Evolutionary conservation across 805 yeast species (phyloP).

Genomic region (Saturnispora hagleri): DNA sequence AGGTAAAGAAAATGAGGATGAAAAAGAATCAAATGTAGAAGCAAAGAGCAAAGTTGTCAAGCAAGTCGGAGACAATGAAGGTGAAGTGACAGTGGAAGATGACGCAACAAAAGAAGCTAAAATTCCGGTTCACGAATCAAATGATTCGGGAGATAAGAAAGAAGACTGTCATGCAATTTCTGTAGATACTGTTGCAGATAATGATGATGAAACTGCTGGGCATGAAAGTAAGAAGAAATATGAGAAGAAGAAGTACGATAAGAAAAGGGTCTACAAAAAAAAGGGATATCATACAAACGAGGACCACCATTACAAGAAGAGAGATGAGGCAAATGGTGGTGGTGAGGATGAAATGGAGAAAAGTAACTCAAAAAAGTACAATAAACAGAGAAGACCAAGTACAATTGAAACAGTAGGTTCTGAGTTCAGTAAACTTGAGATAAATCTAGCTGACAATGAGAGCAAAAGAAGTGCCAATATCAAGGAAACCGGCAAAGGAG

Average conservation of each 20-base stretch:
- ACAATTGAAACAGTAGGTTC: background rate
- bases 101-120: background rate
- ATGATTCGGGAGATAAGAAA: background rate
- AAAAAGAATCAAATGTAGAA: background rate
- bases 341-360: background rate
- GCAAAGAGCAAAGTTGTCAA: background rate
- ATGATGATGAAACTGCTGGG: background rate
- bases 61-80: slow-evolving; percentile 11
- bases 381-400: background rate
- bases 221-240: background rate
- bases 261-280: background rate
- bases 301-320: background rate
- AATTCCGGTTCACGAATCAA: background rate
- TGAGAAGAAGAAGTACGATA: background rate
- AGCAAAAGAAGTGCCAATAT: background rate
- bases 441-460: background rate
- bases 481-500: background rate
- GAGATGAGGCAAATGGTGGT: background rate
- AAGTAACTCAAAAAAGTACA: background rate
- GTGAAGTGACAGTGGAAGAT: slow-evolving; percentile 11
- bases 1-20: background rate
- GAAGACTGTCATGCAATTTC: background rate
- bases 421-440: background rate
- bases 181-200: background rate
- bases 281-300: background rate